phyloP scores from a whole-genome alignment of 2,329 filamentous ascomycete genomes.

The Dactylonectria macrodidyma region DNA sequence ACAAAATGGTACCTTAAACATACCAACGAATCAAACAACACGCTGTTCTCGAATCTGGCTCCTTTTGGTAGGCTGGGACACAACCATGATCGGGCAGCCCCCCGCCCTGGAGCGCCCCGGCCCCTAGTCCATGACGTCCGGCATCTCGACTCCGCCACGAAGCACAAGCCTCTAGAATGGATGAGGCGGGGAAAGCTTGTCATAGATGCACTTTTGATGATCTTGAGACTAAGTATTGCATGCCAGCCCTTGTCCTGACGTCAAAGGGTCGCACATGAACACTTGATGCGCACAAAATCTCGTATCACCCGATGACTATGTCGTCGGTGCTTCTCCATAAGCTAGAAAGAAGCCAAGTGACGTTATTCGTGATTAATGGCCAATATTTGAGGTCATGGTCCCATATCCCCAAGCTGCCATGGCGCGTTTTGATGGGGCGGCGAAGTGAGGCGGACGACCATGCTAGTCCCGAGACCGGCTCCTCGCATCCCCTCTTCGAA shows the following conservation, averaged over 20 bases:
- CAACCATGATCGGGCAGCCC: neutral
- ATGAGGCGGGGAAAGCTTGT: constrained; percentile 14
- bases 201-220: constrained; percentile 9
- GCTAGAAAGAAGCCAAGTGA: neutral
- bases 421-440: constrained; percentile 2
- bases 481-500: neutral
- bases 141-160: constrained; percentile 1
- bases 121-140: neutral
- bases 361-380: neutral
- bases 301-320: neutral
- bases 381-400: neutral
- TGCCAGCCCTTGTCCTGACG: constrained; percentile 19
- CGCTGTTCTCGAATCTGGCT: neutral
- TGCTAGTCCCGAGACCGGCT: neutral
- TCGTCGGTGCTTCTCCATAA: neutral
- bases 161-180: neutral
- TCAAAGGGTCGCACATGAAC: neutral
- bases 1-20: neutral
- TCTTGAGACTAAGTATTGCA: constrained; percentile 28
- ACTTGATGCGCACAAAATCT: neutral
- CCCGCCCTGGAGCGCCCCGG: neutral
- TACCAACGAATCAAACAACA: constrained; percentile 1
- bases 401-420: neutral
- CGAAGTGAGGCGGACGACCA: constrained; percentile 22
- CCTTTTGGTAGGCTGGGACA: neutral